Evolutionary conservation across 2,329 filamentous ascomycete genomes (phyloP), one percentile per base, ranked within the genome.

Genomic region (Fusarium sp.): DNA sequence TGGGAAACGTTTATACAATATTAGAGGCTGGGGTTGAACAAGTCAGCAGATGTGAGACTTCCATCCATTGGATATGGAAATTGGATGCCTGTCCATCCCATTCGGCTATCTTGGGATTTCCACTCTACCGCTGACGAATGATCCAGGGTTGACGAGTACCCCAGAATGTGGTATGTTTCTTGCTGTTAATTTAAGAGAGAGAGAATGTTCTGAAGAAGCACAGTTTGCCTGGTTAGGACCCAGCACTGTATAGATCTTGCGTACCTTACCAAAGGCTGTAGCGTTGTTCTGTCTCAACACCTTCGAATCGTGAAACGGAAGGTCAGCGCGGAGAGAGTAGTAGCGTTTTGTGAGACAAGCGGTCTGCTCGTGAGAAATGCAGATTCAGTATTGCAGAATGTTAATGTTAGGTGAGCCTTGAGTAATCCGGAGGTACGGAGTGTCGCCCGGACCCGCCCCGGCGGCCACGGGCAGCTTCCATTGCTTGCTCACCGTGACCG

Each of bases 361-460:
- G 26, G 19, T 56, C 28, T 24, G 52, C 28, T 13, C 4, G 17
- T 39, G 22, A 38, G 36, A n/a, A 28, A 49, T 17, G 3, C 34
- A 31, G 10, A 31, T 11, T 13, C 28, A 31, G 10, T 31, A 13
- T 31, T 31, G 28, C 28, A 39, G 19, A 19, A 19, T 19, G 19
- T 19, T 19, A 19, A 39, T 14, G n/a, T 19, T 10, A 14, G 6
- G 8, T 44, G 22, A 44, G 14, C 42, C 15, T 17, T 26, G 21
- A 46, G 22, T 19, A 26, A 45, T 39, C 57, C 49, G 56, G 47
- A 24, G 56, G 44, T 51, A 66, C 21, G 62, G 62, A 51, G 46
- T 44, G 13, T 36, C 44, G 19, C 9, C 62, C 56, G 65, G 65
- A 62, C 67, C 65, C 56, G 66, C 52, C 31, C 66, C 66, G 66